phyloP scores from a whole-genome alignment of 192 early-diverging fungal species.

The Gamsiella multidivaricata region DNA sequence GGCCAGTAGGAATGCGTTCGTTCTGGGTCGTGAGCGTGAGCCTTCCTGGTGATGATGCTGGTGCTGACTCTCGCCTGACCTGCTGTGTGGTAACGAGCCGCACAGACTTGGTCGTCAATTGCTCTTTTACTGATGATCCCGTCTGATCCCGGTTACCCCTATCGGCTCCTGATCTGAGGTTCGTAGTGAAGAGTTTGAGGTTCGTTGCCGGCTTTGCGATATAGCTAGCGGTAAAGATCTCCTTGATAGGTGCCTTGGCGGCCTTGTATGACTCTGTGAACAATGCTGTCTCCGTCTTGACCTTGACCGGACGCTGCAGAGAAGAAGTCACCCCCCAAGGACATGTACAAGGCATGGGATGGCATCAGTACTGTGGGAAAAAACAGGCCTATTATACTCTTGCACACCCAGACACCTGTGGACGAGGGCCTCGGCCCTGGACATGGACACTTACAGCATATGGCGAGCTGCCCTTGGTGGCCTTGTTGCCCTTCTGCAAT shows the following conservation, averaged over 20 bases:
- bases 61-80: slow-evolving; percentile 6
- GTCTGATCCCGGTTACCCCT: slow-evolving; percentile 1
- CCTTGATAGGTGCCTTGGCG: slow-evolving; percentile 32
- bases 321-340: background rate
- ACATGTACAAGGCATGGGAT: background rate
- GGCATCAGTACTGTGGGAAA: background rate
- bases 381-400: no score
- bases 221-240: slow-evolving; percentile 51
- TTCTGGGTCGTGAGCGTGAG: slow-evolving; percentile 8
- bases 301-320: slow-evolving; percentile 1
- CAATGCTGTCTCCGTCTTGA: slow-evolving; percentile 35
- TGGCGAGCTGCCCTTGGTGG: slow-evolving; percentile 24
- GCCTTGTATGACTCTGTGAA: slow-evolving; percentile 48
- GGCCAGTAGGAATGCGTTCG: background rate
- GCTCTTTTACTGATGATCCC: background rate
- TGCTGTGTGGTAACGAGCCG: slow-evolving; percentile 18
- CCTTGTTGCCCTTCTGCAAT: slow-evolving; percentile 4
- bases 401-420: background rate
- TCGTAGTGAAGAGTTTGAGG: slow-evolving; percentile 46
- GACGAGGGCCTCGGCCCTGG: background rate
- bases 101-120: slow-evolving; percentile 27
- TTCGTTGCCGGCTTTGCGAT: slow-evolving; percentile 33
- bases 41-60: background rate
- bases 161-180: slow-evolving; percentile 14
- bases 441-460: slow-evolving; percentile 36